Base-by-base conservation (phyloP, 139 green algal species). In the Asterochloris sp. region DNA sequence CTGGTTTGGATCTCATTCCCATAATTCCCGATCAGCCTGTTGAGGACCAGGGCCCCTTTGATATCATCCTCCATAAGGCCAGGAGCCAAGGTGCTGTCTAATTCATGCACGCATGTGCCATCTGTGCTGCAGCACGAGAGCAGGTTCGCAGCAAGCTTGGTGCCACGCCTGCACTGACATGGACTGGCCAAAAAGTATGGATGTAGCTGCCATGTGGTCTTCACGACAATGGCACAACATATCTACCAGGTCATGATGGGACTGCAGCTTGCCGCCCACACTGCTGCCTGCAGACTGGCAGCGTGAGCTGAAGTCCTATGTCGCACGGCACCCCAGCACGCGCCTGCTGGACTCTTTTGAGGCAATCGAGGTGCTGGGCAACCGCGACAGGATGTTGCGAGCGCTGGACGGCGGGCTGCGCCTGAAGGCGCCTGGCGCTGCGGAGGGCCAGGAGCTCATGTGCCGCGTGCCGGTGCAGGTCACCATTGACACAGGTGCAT, bases 31-130 rank as follows among this genome's bases (percentile, higher is more conserved):
- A 74, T 0, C 62, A 69, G 27, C 86, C 90, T 0, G 73, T 97
- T 29, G 68, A 87, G 26, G 79, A 88, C 14, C 93, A 96, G 83
- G 93, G 91, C 17, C 88, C 85, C 10, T 94, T 93, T 82, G 83
- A 92, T 61, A 86, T 87, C 10, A 91, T 97, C 28, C 84, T 96
- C 11, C 93, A 97, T 78, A 97, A 95, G 81, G 84, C 96, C 9
- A 77, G 88, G 6, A 88, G 91, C 69, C 79, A 85, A 87, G 92
- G 92, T 94, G 19, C 26, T 27, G 76, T 60, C 27, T 76, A 12
- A 73, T 8, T 71, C 24, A 11, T 9, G 60, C 12, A 54, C 60
- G 23, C 10, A 61, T 54, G 12, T 4, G 21, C 27, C 21, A n/a
- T 54, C 17, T 63, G 47, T 67, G 54, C 11, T 69, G 19, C 27